Evolutionary conservation across 208 protist genomes (phyloP).

Genomic region (Leishmania mexicana): DNA sequence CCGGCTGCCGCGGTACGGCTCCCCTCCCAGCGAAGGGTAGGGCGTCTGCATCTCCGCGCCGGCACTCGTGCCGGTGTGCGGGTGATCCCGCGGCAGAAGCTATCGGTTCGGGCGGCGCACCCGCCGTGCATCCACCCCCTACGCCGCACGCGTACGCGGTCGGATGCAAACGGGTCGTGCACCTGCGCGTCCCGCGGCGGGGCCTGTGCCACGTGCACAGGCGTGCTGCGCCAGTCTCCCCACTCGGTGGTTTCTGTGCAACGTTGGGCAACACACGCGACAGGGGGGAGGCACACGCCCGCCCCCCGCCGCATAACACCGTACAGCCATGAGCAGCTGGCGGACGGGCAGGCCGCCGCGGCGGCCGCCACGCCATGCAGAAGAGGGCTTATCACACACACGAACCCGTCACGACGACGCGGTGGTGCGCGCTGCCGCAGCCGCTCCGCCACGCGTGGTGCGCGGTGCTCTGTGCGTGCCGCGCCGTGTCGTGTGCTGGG

Average conservation of each 20-base stretch:
- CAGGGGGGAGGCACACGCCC: background rate
- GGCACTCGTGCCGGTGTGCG: constrained; percentile 26
- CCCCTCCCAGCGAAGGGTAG: constrained; percentile 21
- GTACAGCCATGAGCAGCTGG: constrained; percentile 34
- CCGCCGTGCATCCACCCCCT: constrained; percentile 29
- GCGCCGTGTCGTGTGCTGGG: constrained; percentile 7
- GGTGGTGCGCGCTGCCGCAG: constrained; percentile 32
- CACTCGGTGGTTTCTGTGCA: constrained; percentile 28
- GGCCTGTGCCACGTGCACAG: constrained; percentile 21
- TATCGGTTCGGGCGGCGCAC: constrained; percentile 29
- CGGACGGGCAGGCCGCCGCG: constrained; percentile 25
- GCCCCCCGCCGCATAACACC: constrained; percentile 15
- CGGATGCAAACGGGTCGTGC: constrained; percentile 18
- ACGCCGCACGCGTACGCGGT: background rate
- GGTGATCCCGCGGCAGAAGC: constrained; percentile 31
- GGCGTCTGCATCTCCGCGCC: constrained; percentile 28
- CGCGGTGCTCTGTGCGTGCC: constrained; percentile 11
- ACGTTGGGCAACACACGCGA: constrained; percentile 28
- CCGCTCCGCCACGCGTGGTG: constrained; percentile 26
- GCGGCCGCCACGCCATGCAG: constrained; percentile 34
- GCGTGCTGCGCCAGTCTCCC: constrained; percentile 29
- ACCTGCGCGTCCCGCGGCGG: constrained; percentile 18
- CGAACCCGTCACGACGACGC: constrained; percentile 26
- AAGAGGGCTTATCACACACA: constrained; percentile 25
- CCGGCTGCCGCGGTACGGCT: constrained; percentile 30